Evolutionary conservation across 495 filamentous ascomycete genomes (phyloP).

Genomic region (Hamigera avellanea): DNA sequence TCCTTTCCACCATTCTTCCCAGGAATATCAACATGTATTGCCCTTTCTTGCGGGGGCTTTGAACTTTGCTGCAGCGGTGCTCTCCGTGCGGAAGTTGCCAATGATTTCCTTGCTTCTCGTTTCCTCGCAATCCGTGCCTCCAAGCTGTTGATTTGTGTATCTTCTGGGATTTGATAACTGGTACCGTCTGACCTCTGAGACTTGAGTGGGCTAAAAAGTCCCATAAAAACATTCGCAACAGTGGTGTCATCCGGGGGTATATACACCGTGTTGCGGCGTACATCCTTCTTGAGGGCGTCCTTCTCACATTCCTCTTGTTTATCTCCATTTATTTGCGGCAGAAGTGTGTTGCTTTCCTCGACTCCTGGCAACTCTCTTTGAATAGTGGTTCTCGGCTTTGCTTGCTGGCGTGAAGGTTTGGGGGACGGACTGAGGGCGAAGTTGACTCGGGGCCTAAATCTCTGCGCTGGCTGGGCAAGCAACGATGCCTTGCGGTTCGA

Average conservation of each 20-base stretch:
- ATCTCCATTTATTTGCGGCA: conserved; percentile 7
- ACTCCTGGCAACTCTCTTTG: not conserved
- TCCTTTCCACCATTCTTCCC: conserved; percentile 38
- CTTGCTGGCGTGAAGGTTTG: conserved; percentile 4
- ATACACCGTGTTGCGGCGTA: conserved; percentile 27
- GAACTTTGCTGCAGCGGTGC: conserved; percentile 26
- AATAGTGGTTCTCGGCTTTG: conserved; percentile 2
- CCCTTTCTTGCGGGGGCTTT: conserved; percentile 20
- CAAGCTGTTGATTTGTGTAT: conserved; percentile 13
- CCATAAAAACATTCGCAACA: conserved; percentile 30
- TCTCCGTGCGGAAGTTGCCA: conserved; percentile 15
- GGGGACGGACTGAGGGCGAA: conserved; percentile 11
- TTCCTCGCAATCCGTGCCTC: conserved; percentile 16
- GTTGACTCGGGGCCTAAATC: conserved; percentile 25
- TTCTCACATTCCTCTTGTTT: conserved; percentile 1
- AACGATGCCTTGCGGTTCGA: conserved; percentile 21
- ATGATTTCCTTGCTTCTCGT: conserved; percentile 17
- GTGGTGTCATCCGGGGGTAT: conserved; percentile 31
- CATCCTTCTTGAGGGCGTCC: conserved; percentile 15
- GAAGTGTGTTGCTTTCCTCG: conserved; percentile 8
- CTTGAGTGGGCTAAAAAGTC: conserved; percentile 26
- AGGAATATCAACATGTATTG: conserved; percentile 18
- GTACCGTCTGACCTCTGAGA: conserved; percentile 3
- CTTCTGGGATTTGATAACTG: conserved; percentile 2
- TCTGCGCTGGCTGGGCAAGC: conserved; percentile 31